Evolutionary conservation across 2,329 filamentous ascomycete species (phyloP), one percentile per base, ranked within the genome.

Genomic region (Colletotrichum eremochloae): DNA sequence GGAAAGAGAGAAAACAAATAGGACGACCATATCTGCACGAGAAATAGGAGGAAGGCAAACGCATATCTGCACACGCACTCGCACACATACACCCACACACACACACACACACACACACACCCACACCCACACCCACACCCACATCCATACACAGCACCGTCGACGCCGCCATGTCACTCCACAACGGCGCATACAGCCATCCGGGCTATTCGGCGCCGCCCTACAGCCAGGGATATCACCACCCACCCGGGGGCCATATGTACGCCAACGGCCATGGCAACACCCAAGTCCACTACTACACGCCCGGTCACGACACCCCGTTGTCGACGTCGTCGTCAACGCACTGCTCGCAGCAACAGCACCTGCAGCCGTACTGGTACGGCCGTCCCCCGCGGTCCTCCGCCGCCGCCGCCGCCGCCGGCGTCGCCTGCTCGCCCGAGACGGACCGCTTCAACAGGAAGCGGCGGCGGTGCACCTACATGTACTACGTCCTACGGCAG

Each of bases 401-500:
- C 42, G 18, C 8, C 36, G 36, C 50, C 42, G 48, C 36, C 18
- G 6, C 36, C 5, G 36, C 36, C 8, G 36, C 5, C 40, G 18
- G 11, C 44, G 44, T 50, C 44, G 42, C 36, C 18, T 62, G 48
- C 63, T 71, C 69, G 20, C 58, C 69, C 55, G 66, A 50, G 60
- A n/a, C 60, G 18, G 72, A 74, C 55, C 68, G 61, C 36, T 64
- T 67, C 60, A 66, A 67, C 64, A 52, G 67, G 52, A 75, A 75
- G 61, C 63, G 72, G 46, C 52, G 74, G 48, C 84, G 84, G 74
- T 80, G 78, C 74, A 74, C 78, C 9, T 78, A 80, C 38, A 76
- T 76, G 29, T 84, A 84, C 75, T 77, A 74, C 68, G 79, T 82
- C 55, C 74, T 85, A 63, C 74, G 77, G 18, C 77, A 80, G 67